A percentile compares a stretch with the other conserved stretches of the same genome.
Conservation (phyloP, 192 early-diverging fungal genomes). For the Rhizophagus sp. region DNA sequence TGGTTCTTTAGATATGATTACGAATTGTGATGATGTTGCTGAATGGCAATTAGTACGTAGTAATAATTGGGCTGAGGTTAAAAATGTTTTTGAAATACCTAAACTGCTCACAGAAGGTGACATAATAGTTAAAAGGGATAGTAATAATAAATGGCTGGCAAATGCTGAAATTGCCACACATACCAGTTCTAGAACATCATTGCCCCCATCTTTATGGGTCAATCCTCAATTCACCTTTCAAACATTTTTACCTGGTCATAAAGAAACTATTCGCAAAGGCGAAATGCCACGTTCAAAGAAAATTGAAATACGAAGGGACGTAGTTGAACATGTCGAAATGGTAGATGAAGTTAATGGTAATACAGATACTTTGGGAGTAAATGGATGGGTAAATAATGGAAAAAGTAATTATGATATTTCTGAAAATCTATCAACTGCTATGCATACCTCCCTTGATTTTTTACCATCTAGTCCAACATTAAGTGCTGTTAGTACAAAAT, state of each 20-base stretch:
- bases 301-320: slow-evolving; percentile 47
- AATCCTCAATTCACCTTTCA: slow-evolving; percentile 54
- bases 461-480: slow-evolving; percentile 1
- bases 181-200: slow-evolving; percentile 29
- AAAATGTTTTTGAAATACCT: slow-evolving; percentile 26
- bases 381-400: slow-evolving; percentile 16
- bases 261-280: slow-evolving; percentile 41
- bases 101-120: slow-evolving; percentile 11
- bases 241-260: slow-evolving; percentile 40
- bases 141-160: slow-evolving; percentile 42
- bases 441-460: slow-evolving; percentile 15
- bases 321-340: slow-evolving; percentile 28
- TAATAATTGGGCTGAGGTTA: slow-evolving; percentile 52
- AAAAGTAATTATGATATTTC: background rate
- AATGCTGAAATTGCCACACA: slow-evolving; percentile 59
- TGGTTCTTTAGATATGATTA: slow-evolving; percentile 50
- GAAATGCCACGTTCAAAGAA: slow-evolving; percentile 42
- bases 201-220: slow-evolving; percentile 50
- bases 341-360: slow-evolving; percentile 45
- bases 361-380: background rate
- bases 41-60: slow-evolving; percentile 54
- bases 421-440: slow-evolving; percentile 19
- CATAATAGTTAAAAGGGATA: slow-evolving; percentile 8
- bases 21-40: slow-evolving; percentile 57
- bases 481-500: slow-evolving; percentile 4